Base-by-base conservation (phyloP, 176 grass and related monocot genomes). In the Avena atlantica region DNA sequence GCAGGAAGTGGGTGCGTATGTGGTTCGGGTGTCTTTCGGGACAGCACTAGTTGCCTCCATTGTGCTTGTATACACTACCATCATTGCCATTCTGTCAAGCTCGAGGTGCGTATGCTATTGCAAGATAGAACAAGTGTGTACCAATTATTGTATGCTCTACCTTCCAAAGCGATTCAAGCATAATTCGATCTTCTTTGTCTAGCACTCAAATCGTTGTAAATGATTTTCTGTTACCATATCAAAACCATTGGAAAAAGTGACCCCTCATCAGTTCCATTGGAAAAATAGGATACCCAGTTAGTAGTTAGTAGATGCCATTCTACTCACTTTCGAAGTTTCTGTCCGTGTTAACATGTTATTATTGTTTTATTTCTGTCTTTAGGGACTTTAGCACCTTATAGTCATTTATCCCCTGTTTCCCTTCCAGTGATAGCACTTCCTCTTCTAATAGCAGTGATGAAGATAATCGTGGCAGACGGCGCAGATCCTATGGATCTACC, bases 31-130 rank as follows among this genome's bases (percentile, higher is more conserved):
- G 48, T 98, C 94, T 24, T 98, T 98, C 44, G 97, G 97, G 37
- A 98, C 97, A 1, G 97, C 94, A 9, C 97, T 98, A 64, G 85
- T 98, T 86, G 91, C 94, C 17, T 98, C 97, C 55, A 98, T 98
- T 85, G 85, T 98, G 51, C 85, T 98, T 58, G 94, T 98, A 36
- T 98, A 98, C 83, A 96, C 94, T 83, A 96, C 97, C 68, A 96
- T 98, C 59, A 96, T 98, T 90, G 90, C 86, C 53, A 87, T 98
- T 80, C 74, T 89, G 86, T 89, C 97, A 57, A 94, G 94, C 74
- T 90, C 91, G 31, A 93, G 97, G 94, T 94, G 75, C 31, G 76
- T 36, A 66, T 75, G 12, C 24, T 78, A 55, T 51, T 49, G 11
- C 44, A 83, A 61, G 17, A 31, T 71, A 42, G 72, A 47, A 4